Evolutionary conservation across 2,329 filamentous ascomycete genomes (phyloP).

Genomic region (Davidsoniella australis): DNA sequence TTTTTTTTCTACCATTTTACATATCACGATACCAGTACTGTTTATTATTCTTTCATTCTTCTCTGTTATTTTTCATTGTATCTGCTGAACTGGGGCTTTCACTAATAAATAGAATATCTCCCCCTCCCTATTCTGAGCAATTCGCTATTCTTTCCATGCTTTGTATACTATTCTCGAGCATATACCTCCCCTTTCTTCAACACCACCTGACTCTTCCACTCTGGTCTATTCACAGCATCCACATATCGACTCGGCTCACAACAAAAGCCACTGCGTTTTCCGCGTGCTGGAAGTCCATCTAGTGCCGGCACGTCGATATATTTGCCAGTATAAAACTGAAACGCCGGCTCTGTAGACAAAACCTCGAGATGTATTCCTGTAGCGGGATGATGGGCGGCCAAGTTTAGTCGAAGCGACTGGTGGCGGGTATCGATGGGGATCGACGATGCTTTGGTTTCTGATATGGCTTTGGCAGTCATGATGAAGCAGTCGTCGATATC

Average conservation of each 20-base stretch:
- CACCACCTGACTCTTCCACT: conserved; percentile 63
- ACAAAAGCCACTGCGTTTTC: conserved; percentile 62
- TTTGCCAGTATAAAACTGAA: conserved; percentile 91
- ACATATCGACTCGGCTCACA: conserved; percentile 85
- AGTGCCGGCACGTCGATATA: conserved; percentile 61
- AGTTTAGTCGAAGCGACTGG: conserved; percentile 45
- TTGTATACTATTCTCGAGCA: conserved; percentile 65
- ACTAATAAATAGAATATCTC: background rate
- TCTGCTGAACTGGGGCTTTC: background rate
- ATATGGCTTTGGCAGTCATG: conserved; percentile 37
- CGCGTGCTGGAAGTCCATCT: conserved; percentile 44
- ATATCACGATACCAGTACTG: background rate
- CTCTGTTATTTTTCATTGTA: background rate
- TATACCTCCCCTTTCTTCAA: conserved; percentile 75
- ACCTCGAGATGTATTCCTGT: conserved; percentile 72
- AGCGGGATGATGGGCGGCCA: conserved; percentile 55
- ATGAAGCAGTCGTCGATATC: conserved; percentile 86
- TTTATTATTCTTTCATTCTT: background rate
- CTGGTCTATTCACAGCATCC: conserved; percentile 67
- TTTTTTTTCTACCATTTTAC: background rate
- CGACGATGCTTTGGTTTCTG: conserved; percentile 23
- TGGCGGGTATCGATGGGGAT: conserved; percentile 50
- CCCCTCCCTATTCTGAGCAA: background rate
- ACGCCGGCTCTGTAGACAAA: conserved; percentile 80
- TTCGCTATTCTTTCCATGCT: conserved; percentile 52